Conservation (phyloP, 1,284 basidiomycete genomes). For the Peniophora sp. region DNA sequence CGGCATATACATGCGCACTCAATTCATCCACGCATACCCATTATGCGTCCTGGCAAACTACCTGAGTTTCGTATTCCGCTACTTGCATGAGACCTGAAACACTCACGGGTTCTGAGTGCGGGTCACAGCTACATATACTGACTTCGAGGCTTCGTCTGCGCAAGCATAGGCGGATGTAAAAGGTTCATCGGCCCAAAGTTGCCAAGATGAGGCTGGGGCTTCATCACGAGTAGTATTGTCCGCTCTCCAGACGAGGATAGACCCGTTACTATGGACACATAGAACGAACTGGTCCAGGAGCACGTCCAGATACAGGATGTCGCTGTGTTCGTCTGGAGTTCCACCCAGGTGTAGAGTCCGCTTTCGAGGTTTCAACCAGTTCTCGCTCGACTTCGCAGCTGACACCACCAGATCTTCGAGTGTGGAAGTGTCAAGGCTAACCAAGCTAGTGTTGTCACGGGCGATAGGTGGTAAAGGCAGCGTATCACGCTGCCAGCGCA, state of each 20-base stretch:
- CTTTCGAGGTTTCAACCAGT: constrained; percentile 3
- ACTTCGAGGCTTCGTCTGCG: constrained; percentile 13
- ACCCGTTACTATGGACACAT: constrained; percentile 28
- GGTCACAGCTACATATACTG: constrained; percentile 13
- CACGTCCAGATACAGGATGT: constrained; percentile 24
- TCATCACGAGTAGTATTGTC: constrained; percentile 1
- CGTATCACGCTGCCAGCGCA: constrained; percentile 5
- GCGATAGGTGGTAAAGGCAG: constrained; percentile 5
- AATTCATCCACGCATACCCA: background rate
- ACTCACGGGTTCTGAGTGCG: constrained; percentile 4
- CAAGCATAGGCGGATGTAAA: constrained; percentile 23
- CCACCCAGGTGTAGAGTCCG: background rate
- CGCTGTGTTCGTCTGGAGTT: constrained; percentile 7
- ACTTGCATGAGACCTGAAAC: background rate
- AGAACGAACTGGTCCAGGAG: constrained; percentile 34
- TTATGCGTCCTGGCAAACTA: background rate
- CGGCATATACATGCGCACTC: constrained; percentile 1
- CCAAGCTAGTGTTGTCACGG: background rate
- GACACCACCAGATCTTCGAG: constrained; percentile 6
- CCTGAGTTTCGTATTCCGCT: background rate
- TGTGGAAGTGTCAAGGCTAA: background rate
- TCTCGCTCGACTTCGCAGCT: background rate
- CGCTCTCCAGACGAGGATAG: constrained; percentile 28
- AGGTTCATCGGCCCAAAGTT: constrained; percentile 10
- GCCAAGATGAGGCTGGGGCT: constrained; percentile 4